These are phyloP conservation scores for Penicillium sp. DNA, from an alignment of 2,329 filamentous ascomycete species.

Conservation along the genomic window DNA sequence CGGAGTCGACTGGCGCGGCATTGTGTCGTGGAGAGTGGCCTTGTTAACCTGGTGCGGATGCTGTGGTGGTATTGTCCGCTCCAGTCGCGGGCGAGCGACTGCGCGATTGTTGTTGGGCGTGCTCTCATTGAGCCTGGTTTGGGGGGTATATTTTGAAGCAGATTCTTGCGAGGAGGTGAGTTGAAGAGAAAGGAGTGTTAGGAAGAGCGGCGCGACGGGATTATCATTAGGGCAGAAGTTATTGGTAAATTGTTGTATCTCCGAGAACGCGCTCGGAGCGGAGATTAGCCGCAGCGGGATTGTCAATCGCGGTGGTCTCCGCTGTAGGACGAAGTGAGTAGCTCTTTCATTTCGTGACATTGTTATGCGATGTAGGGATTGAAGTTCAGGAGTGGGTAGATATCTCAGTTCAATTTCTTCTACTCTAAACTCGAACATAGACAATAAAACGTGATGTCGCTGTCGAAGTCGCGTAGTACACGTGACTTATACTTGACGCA, in stretches of 20 bases:
- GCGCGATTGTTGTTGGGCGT: constrained; percentile 18
- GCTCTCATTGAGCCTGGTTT: constrained; percentile 23
- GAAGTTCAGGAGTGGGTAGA: neutral
- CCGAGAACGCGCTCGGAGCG: constrained; percentile 26
- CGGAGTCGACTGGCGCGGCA: constrained; percentile 29
- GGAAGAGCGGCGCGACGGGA: neutral
- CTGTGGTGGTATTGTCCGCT: constrained; percentile 17
- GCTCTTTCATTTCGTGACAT: neutral
- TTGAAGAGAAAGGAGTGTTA: neutral
- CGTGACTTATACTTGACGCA: neutral
- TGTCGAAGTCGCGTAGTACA: neutral
- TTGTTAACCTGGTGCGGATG: constrained; percentile 15
- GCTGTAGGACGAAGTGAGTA: neutral
- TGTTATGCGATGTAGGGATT: neutral
- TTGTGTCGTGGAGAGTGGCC: constrained; percentile 34
- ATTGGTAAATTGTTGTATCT: constrained; percentile 17
- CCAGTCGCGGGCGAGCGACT: constrained; percentile 25
- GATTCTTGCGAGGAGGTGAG: neutral
- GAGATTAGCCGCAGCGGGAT: constrained; percentile 30
- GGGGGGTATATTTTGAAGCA: neutral
- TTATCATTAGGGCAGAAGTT: neutral
- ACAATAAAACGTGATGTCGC: neutral
- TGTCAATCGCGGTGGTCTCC: constrained; percentile 8
- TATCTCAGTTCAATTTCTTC: neutral
- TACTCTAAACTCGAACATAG: neutral